Evolutionary conservation across 2,329 filamentous ascomycete species (phyloP), one percentile per base, ranked within the genome.

Genomic region (Aspergillus phoenicis): DNA sequence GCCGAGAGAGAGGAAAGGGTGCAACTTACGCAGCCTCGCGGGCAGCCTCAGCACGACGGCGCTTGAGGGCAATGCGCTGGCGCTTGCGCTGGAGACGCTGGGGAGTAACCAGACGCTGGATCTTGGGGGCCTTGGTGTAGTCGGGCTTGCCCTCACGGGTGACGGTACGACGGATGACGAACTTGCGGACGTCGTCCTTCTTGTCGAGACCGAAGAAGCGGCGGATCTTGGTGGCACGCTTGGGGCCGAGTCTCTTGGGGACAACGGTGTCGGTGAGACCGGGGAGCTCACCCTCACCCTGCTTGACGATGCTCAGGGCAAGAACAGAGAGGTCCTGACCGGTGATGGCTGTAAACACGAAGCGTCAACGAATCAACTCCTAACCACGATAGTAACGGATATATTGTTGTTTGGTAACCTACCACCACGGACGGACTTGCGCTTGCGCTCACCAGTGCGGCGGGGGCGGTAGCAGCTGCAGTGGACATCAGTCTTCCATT

Each of bases 161-260:
- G 77, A 99, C 89, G 83, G 98, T 95, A 82, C 95, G 95, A 82
- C 95, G 95, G 79, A 99, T 98, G 83, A 99, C 95, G 86, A 97
- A 99, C 87, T 98, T 97, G 87, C 95, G 94, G 84, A 98, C 94
- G 91, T 99, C 95, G 87, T 99, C 95, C 90, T 98, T 93, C 93
- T 98, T 98, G 91, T 90, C 94, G 88, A 99, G 91, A 86, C 92
- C 89, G 87, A 98, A 99, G 91, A 99, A 99, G 82, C 89, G 90
- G 84, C 94, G 92, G 85, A 99, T 98, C 93, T 98, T 99, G 86
- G 93, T 97, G 80, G 95, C 95, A 79, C 95, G 91, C 93, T 99
- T 99, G 86, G 95, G 95, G 76, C 95, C 95, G 79, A 99, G 91
- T 78, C 95, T 91, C 91, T 99, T 99, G 83, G 95, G 95, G 87